Percentiles rank a stretch among this genome's conserved stretches.
Evolutionary conservation across 495 filamentous ascomycete species (phyloP).

Genomic region (Astrothelium macrocarpum): DNA sequence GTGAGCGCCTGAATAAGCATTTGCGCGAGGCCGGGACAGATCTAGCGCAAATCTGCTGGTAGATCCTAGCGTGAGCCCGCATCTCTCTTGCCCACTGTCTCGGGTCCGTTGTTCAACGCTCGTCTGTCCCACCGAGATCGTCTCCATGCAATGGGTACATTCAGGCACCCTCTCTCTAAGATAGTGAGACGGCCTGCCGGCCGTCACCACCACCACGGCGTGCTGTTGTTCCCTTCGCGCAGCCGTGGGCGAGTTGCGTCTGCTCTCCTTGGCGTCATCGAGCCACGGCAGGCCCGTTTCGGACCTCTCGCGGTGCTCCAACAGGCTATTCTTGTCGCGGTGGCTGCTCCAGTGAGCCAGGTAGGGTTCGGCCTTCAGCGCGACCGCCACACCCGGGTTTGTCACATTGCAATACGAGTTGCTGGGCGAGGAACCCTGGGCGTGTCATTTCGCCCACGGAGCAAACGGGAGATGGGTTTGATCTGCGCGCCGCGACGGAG

Average conservation of each 20-base stretch:
- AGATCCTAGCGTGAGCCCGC: slow-evolving; percentile 2
- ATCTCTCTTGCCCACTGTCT: not conserved
- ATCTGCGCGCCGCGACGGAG: not conserved
- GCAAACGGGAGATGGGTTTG: slow-evolving; percentile 1
- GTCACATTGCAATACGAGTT: not conserved
- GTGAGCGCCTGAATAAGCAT: not conserved
- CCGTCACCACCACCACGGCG: too few relatives aligned
- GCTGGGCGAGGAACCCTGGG: not conserved
- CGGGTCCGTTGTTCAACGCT: slow-evolving; percentile 5
- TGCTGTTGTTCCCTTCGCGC: too few relatives aligned
- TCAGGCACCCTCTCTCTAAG: too few relatives aligned
- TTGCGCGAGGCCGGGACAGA: not conserved
- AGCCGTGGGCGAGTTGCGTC: too few relatives aligned
- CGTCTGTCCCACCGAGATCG: slow-evolving; percentile 4
- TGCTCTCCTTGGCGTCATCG: not conserved
- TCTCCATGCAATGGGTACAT: not conserved
- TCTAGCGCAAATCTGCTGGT: slow-evolving; percentile 4
- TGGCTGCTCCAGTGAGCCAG: not conserved
- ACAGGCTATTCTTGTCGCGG: not conserved
- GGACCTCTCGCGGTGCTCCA: not conserved
- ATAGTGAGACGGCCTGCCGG: too few relatives aligned
- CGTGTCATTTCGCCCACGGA: not conserved
- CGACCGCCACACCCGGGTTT: not conserved
- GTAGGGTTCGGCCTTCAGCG: slow-evolving; percentile 1
- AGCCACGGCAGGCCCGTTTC: not conserved